Base-by-base conservation (phyloP, 371 early-diverging fungal species). In the Phascolomyces articulosus region DNA sequence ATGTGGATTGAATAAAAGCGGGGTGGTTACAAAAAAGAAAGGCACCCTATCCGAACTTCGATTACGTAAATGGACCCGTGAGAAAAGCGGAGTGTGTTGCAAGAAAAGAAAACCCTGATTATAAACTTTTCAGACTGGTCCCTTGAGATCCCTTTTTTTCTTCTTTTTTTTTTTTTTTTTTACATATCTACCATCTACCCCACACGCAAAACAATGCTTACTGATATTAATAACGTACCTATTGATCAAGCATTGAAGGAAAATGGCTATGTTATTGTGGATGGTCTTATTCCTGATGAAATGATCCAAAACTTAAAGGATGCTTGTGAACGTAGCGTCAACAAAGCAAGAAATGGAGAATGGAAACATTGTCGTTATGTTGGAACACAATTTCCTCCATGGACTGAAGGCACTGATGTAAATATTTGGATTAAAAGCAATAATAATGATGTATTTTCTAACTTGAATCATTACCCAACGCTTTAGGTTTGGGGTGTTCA, bases 371-470 rank as follows among this genome's bases (percentile, higher is more conserved):
- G 79, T 60, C 81, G 83, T 55, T 67, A 79, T 41, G 85, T 85
- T 10, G 85, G 85, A 40, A 83, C 80, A 9, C 83, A 81, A 54
- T 85, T 85, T 48, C 85, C 85, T 40, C 85, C 83, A 29, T 85
- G 85, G 85, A 74, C 69, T 18, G 80, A 83, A 64, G 83, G 77
- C 8, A 78, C 77, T 27, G 82, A 83, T 59, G 79, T 80, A 28
- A 34, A 34, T 34, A 34, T 34, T 11, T n/a, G n/a, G n/a, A n/a
- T n/a, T n/a, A n/a, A n/a, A n/a, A n/a, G n/a, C n/a, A n/a, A n/a
- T n/a, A n/a, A n/a, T n/a, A n/a, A n/a, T n/a, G n/a, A n/a, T n/a
- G n/a, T n/a, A n/a, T n/a, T n/a, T n/a, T n/a, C n/a, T n/a, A n/a
- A n/a, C n/a, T n/a, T n/a, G n/a, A n/a, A n/a, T n/a, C n/a, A n/a